Conservation (phyloP, 1,284 basidiomycete genomes). For the Apiotrichum akiyoshidainum region DNA sequence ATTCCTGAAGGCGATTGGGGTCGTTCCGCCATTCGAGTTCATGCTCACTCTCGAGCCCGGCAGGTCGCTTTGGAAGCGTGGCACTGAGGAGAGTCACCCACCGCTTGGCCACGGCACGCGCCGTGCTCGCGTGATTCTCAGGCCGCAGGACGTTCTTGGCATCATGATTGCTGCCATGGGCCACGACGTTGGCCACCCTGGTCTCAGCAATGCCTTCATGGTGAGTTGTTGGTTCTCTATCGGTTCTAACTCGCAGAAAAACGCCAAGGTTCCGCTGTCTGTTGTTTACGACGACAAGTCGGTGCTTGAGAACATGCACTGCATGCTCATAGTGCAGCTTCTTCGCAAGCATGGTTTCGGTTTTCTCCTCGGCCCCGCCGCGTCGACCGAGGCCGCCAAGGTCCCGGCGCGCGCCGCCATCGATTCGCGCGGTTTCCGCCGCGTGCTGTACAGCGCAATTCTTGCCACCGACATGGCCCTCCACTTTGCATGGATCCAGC, state of each 20-base stretch:
- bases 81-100: slow-evolving; percentile 23
- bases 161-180: slow-evolving; percentile 86
- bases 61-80: slow-evolving; percentile 33
- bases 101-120: slow-evolving; percentile 30
- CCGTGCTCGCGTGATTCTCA: slow-evolving; percentile 54
- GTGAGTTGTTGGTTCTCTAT: slow-evolving; percentile 54
- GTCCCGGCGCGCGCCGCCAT: slow-evolving; percentile 18
- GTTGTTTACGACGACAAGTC: slow-evolving; percentile 83
- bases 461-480: slow-evolving; percentile 91
- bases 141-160: slow-evolving; percentile 71
- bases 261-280: slow-evolving; percentile 81
- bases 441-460: slow-evolving; percentile 71
- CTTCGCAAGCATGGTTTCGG: slow-evolving; percentile 74
- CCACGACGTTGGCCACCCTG: slow-evolving; percentile 93
- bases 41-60: slow-evolving; percentile 31
- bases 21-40: slow-evolving; percentile 67
- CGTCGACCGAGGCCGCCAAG: slow-evolving; percentile 8
- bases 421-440: slow-evolving; percentile 61
- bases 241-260: slow-evolving; percentile 61
- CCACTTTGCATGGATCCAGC: slow-evolving; percentile 76
- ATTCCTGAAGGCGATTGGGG: slow-evolving; percentile 70
- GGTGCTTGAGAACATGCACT: slow-evolving; percentile 90
- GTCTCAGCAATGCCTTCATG: slow-evolving; percentile 86
- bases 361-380: slow-evolving; percentile 46
- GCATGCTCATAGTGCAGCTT: slow-evolving; percentile 72